A percentile compares a stretch with the other conserved stretches of the same genome.
These are phyloP conservation scores for Tetracentron sinense DNA, from an alignment of 164 flowering plant species.

Conservation along the genomic window DNA sequence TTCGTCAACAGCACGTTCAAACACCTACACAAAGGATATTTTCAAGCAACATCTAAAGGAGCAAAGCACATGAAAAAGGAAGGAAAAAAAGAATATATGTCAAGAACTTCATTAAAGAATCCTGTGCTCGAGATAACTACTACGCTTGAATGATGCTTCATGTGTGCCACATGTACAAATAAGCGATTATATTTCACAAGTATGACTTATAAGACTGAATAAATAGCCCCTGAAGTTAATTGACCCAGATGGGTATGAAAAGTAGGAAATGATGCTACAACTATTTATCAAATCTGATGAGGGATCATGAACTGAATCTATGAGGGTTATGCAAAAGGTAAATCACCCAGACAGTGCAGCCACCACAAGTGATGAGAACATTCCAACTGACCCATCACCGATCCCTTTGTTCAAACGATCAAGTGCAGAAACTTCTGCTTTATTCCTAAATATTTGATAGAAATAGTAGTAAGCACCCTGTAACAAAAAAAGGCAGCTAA, in stretches of 20 bases:
- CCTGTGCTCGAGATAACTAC: no score
- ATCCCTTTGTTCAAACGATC: conserved; percentile 53
- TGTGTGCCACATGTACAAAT: background rate
- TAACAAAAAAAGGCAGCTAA: conserved; percentile 32
- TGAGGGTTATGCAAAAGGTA: conserved; percentile 7
- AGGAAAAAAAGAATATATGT: no score
- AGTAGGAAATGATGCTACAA: background rate
- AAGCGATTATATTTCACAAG: background rate
- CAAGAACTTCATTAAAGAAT: no score
- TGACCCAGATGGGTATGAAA: background rate
- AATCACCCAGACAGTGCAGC: conserved; percentile 91
- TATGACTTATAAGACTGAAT: background rate
- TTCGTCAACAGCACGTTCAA: conserved; percentile 89
- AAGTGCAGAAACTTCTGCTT: conserved; percentile 69
- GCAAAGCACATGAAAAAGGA: background rate
- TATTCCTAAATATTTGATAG: conserved; percentile 92
- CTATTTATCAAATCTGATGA: background rate
- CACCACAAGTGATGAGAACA: conserved; percentile 84
- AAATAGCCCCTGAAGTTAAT: background rate
- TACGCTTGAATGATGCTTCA: no score
- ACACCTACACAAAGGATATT: conserved; percentile 54
- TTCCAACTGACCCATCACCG: conserved; percentile 98
- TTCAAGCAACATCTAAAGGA: background rate
- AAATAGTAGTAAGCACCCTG: conserved; percentile 99
- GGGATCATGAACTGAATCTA: conserved; percentile 3